These are phyloP conservation scores for Talaromyces sp. DNA, from an alignment of 2,329 filamentous ascomycete species.

Conservation along the genomic window DNA sequence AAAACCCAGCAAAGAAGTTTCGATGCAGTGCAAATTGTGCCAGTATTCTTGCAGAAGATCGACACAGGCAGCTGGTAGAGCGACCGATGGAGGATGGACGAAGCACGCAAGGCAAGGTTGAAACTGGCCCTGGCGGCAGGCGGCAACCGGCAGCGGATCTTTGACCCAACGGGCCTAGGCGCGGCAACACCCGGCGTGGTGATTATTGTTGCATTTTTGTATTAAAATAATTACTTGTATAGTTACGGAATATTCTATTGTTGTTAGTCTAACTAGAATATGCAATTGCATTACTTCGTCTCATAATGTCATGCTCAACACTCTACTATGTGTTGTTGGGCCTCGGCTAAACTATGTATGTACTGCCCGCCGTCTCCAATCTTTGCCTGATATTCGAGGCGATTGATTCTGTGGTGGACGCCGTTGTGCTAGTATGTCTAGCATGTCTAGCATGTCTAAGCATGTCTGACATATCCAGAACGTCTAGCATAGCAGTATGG, in stretches of 20 bases:
- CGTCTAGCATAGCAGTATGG: too few relatives aligned
- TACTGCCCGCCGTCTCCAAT: not conserved
- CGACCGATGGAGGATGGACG: not conserved
- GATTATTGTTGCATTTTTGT: not conserved
- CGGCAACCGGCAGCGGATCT: slow-evolving; percentile 1
- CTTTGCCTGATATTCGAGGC: not conserved
- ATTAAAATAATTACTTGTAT: not conserved
- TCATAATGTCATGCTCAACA: not conserved
- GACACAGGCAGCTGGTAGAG: not conserved
- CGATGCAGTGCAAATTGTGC: not conserved
- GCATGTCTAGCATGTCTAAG: not conserved
- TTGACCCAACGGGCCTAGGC: slow-evolving; percentile 9
- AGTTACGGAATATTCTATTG: not conserved
- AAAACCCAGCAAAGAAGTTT: not conserved
- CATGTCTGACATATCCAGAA: not conserved
- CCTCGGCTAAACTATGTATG: not conserved
- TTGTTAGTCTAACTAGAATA: too few relatives aligned
- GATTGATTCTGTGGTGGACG: not conserved
- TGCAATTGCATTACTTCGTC: too few relatives aligned
- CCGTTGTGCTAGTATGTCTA: not conserved
- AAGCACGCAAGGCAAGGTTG: not conserved
- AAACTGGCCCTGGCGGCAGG: slow-evolving; percentile 10
- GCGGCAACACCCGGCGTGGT: slow-evolving; percentile 8
- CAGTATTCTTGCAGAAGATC: not conserved
- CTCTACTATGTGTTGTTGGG: not conserved